phyloP scores from a whole-genome alignment of 177 flowering plant species.

The Vitis hybrid region DNA sequence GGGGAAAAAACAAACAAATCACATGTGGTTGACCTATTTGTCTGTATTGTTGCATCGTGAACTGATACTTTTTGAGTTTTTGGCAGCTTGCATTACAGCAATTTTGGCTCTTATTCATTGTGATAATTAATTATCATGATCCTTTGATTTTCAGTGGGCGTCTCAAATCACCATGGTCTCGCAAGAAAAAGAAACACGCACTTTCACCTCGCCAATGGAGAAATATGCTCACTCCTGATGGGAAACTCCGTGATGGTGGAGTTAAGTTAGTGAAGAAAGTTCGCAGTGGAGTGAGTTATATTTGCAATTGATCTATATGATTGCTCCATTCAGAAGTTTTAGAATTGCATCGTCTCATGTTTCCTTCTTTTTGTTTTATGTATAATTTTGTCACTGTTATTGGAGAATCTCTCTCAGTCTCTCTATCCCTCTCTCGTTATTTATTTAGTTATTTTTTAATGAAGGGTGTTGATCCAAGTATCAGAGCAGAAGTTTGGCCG shows the following conservation, averaged over 20 bases:
- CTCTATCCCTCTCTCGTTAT: background rate
- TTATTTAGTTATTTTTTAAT: constrained; percentile 14
- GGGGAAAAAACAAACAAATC: background rate
- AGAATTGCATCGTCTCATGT: background rate
- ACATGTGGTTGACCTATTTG: background rate
- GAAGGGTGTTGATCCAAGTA: constrained; percentile 91
- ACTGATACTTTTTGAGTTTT: background rate
- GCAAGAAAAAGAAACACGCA: constrained; percentile 68
- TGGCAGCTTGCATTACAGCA: background rate
- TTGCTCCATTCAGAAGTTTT: background rate
- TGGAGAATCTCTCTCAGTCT: background rate
- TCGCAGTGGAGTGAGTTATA: constrained; percentile 79
- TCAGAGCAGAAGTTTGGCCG: constrained; percentile 94
- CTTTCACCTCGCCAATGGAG: constrained; percentile 78
- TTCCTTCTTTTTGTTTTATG: background rate
- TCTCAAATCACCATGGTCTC: constrained; percentile 93
- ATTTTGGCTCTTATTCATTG: background rate
- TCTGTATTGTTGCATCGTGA: background rate
- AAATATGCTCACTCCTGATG: constrained; percentile 69
- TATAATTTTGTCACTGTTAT: background rate
- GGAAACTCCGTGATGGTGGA: constrained; percentile 77
- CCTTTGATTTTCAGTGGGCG: constrained; percentile 41
- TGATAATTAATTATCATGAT: background rate
- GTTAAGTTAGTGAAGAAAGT: constrained; percentile 79
- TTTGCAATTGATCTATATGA: background rate